Conservation (phyloP, 164 flowering plant genomes). For the Vitis rupestris region DNA sequence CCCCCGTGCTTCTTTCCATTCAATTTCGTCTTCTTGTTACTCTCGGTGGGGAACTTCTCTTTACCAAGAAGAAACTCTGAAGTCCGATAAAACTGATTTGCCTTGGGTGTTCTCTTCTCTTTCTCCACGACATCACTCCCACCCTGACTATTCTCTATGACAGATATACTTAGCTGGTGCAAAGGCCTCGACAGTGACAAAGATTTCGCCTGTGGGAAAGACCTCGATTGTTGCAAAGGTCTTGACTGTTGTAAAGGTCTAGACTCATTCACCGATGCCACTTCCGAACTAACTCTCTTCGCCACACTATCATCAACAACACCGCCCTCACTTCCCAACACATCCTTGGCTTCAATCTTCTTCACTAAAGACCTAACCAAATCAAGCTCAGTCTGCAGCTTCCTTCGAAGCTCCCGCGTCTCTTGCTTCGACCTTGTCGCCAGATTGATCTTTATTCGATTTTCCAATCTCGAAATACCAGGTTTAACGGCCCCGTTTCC, state of each 20-base stretch:
- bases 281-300: conserved; percentile 45
- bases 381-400: conserved; percentile 63
- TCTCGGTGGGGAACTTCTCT: conserved; percentile 70
- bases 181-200: conserved; percentile 30
- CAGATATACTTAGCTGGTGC: conserved; percentile 54
- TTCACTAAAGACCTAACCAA: conserved; percentile 60
- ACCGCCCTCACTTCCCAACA: conserved; percentile 28
- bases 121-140: conserved; percentile 53
- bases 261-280: conserved; percentile 29
- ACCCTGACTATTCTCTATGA: conserved; percentile 49
- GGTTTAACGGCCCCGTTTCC: conserved; percentile 24
- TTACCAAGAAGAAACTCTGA: conserved; percentile 78
- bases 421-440: conserved; percentile 55
- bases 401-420: conserved; percentile 54
- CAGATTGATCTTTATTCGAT: conserved; percentile 44
- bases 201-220: conserved; percentile 28
- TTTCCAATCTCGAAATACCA: conserved; percentile 25
- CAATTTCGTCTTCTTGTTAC: conserved; percentile 70
- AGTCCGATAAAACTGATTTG: conserved; percentile 70
- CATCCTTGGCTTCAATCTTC: conserved; percentile 60
- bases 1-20: conserved; percentile 55
- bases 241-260: conserved; percentile 54
- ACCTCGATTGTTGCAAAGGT: conserved; percentile 22
- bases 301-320: conserved; percentile 30
- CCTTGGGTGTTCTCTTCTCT: conserved; percentile 89